Conservation (phyloP, 78 protist genomes). For the Dictyostelium brefeldianum region DNA sequence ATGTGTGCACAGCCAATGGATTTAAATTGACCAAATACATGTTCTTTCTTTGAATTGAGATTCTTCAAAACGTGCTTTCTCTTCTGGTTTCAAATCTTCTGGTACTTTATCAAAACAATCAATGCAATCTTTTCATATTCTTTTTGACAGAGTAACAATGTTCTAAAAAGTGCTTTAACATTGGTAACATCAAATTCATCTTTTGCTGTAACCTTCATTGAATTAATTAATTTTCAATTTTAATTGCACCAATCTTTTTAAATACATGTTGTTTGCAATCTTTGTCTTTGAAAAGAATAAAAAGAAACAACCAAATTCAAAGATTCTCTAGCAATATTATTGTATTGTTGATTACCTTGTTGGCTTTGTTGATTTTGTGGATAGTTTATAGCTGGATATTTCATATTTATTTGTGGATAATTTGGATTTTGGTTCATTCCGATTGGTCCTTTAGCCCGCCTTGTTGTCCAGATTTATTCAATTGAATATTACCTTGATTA, state of each 20-base stretch:
- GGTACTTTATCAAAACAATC: background rate
- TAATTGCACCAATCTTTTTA: background rate
- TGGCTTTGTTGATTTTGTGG: conserved; percentile 21
- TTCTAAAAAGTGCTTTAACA: conserved; percentile 22
- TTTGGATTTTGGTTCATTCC: conserved; percentile 21
- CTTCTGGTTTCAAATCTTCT: conserved; percentile 1
- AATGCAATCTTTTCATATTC: conserved; percentile 38
- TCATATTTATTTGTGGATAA: conserved; percentile 29
- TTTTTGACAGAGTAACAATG: conserved; percentile 38
- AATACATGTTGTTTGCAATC: background rate
- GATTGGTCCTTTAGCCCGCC: background rate
- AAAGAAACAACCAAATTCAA: conserved; percentile 35
- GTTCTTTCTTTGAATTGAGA: conserved; percentile 32
- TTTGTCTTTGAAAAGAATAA: too few species aligned
- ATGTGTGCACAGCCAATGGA: too few species aligned
- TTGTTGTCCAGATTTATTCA: conserved; percentile 17
- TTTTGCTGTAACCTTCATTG: background rate
- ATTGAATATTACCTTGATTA: background rate
- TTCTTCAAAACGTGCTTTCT: conserved; percentile 35
- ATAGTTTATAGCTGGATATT: background rate
- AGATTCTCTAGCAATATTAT: conserved; percentile 52
- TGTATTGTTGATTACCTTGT: background rate
- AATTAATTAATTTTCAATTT: background rate
- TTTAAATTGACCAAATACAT: conserved; percentile 60
- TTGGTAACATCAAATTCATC: conserved; percentile 4